phyloP scores from a whole-genome alignment of 345 rosid species.

The Rhizophora apiculata region DNA sequence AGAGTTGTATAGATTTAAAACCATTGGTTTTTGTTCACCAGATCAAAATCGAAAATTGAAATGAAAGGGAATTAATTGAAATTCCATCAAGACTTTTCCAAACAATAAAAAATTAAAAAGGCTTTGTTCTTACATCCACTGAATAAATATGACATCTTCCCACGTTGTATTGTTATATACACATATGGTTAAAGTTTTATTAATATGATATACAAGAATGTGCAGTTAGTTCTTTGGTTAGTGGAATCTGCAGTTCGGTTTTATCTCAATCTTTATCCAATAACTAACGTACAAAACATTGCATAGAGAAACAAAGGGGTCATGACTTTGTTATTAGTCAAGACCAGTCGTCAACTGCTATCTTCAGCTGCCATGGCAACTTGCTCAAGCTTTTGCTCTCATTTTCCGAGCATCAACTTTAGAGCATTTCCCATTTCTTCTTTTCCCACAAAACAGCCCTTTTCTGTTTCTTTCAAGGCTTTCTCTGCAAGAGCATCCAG shows the following conservation, averaged over 20 bases:
- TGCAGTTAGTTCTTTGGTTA: too few relatives aligned
- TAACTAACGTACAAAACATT: not conserved
- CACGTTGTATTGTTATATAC: too few relatives aligned
- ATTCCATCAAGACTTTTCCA: too few relatives aligned
- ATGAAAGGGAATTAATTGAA: too few relatives aligned
- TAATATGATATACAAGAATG: too few relatives aligned
- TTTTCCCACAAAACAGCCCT: constrained; percentile 25
- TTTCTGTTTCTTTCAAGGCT: constrained; percentile 33
- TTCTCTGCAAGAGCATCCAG: constrained; percentile 50
- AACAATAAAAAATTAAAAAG: too few relatives aligned
- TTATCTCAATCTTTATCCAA: constrained; percentile 5
- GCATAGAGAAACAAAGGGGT: constrained; percentile 7
- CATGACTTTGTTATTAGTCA: constrained; percentile 16
- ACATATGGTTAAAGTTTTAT: too few relatives aligned
- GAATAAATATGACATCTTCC: too few relatives aligned
- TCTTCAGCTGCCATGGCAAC: constrained; percentile 52
- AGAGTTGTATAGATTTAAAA: too few relatives aligned
- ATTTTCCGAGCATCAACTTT: constrained; percentile 35
- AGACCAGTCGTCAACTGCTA: constrained; percentile 16
- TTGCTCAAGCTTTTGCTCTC: constrained; percentile 61
- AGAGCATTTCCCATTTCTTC: constrained; percentile 39
- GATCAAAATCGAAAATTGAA: too few relatives aligned
- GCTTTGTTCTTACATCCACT: too few relatives aligned
- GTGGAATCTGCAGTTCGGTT: not conserved
- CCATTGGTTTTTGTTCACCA: too few relatives aligned